Conservation (phyloP, 768 basidiomycete species). For the Rhodocollybia butyracea region DNA sequence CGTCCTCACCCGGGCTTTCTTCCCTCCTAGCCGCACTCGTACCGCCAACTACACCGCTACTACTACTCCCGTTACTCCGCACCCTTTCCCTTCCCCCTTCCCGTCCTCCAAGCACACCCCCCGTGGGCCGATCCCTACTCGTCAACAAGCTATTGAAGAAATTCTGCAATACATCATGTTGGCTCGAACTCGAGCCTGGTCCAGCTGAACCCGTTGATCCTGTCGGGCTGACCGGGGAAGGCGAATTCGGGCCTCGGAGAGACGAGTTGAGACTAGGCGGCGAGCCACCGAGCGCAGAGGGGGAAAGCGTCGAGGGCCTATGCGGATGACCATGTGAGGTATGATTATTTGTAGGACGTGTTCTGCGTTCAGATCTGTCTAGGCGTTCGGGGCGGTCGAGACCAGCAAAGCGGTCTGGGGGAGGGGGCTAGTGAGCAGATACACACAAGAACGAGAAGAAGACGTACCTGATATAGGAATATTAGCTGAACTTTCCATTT, state of each 20-base stretch:
- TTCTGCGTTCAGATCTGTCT: too few relatives aligned
- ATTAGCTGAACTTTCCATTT: conserved; percentile 66
- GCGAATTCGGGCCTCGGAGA: neutral
- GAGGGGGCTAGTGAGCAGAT: conserved; percentile 5
- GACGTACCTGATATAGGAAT: conserved; percentile 20
- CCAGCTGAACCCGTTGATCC: conserved; percentile 34
- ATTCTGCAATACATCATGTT: conserved; percentile 82
- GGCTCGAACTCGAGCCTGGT: conserved; percentile 39
- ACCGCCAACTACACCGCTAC: neutral
- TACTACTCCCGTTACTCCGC: neutral
- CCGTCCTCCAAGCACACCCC: conserved; percentile 18
- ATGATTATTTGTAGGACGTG: too few relatives aligned
- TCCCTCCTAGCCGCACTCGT: too few relatives aligned
- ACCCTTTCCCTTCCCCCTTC: conserved; percentile 34
- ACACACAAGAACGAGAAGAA: conserved; percentile 16
- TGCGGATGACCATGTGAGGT: too few relatives aligned
- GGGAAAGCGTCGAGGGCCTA: too few relatives aligned
- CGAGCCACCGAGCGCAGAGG: too few relatives aligned
- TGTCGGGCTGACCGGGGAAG: conserved; percentile 26
- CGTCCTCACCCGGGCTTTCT: too few relatives aligned
- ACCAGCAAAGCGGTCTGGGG: too few relatives aligned
- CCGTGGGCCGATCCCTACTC: conserved; percentile 54
- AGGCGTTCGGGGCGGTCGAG: too few relatives aligned
- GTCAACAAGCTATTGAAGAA: conserved; percentile 84
- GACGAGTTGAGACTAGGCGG: too few relatives aligned